phyloP scores from a whole-genome alignment of 345 rosid species.

The Zanthoxylum bungeanum region DNA sequence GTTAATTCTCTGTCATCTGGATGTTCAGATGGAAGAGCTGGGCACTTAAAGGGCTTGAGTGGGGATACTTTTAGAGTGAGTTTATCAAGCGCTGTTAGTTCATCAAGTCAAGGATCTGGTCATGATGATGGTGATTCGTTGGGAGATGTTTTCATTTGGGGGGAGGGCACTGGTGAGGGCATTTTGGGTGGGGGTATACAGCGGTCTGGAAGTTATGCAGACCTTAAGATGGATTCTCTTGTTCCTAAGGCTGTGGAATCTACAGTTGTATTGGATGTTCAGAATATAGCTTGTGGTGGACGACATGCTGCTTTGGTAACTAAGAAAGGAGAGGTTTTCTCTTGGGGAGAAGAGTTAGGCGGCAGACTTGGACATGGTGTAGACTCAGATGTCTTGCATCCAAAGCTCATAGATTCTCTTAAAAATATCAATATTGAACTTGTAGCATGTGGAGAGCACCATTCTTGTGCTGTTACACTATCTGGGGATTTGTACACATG shows the following conservation, averaged over 20 bases:
- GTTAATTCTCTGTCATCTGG: conserved; percentile 68
- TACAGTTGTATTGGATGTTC: conserved; percentile 74
- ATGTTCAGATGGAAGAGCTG: conserved; percentile 62
- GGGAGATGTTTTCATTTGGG: conserved; percentile 84
- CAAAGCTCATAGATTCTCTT: conserved; percentile 65
- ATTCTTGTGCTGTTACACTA: conserved; percentile 73
- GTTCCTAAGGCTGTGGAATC: conserved; percentile 71
- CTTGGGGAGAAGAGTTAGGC: conserved; percentile 78
- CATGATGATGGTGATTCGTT: conserved; percentile 75
- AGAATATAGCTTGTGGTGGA: conserved; percentile 79
- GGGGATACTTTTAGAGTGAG: conserved; percentile 79
- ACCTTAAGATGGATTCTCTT: conserved; percentile 56
- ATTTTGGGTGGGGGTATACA: conserved; percentile 65
- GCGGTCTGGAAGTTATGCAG: conserved; percentile 41
- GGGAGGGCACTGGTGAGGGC: conserved; percentile 73
- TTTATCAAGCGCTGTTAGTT: conserved; percentile 79
- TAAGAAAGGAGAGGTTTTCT: conserved; percentile 72
- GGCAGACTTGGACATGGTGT: conserved; percentile 87
- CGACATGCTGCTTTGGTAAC: conserved; percentile 68
- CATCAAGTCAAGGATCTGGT: conserved; percentile 83
- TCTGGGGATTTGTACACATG: conserved; percentile 76
- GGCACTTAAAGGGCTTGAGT: conserved; percentile 38
- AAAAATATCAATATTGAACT: conserved; percentile 58
- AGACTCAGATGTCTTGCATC: conserved; percentile 67
- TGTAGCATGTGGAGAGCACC: conserved; percentile 75